These are phyloP conservation scores for Verticillium albo-atrum DNA, from an alignment of 2,329 filamentous ascomycete genomes.

Conservation along the genomic window DNA sequence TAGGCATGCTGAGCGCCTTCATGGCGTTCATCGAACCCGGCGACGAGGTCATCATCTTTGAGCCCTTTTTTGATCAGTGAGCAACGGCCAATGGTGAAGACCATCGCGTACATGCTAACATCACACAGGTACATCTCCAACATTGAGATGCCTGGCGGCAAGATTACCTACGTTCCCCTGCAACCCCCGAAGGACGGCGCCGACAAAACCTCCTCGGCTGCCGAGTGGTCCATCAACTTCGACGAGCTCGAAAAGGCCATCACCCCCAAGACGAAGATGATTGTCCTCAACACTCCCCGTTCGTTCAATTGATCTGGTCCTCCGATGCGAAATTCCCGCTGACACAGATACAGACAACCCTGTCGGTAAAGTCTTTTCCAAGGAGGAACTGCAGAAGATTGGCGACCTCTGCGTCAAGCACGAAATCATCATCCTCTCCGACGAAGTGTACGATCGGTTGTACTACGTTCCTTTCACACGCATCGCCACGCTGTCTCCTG, in stretches of 20 bases:
- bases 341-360: conserved; percentile 66
- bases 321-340: not conserved
- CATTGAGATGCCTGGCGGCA: conserved; percentile 96
- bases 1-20: conserved; percentile 90
- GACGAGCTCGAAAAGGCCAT: conserved; percentile 76
- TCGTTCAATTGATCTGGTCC: conserved; percentile 10
- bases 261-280: conserved; percentile 88
- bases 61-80: conserved; percentile 96
- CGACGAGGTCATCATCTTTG: conserved; percentile 96
- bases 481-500: conserved; percentile 84
- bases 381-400: conserved; percentile 76
- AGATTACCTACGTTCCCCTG: conserved; percentile 91
- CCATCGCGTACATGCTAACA: too few relatives aligned
- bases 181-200: conserved; percentile 81
- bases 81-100: not conserved
- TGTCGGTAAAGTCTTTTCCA: conserved; percentile 90
- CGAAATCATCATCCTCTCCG: conserved; percentile 87
- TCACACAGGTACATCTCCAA: conserved; percentile 77
- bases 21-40: conserved; percentile 95
- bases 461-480: conserved; percentile 95
- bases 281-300: conserved; percentile 77
- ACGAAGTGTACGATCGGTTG: conserved; percentile 91
- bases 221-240: conserved; percentile 86
- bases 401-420: conserved; percentile 88
- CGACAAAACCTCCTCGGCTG: conserved; percentile 74